Conservation (phyloP, 2,329 filamentous ascomycete species). For the Calonectria ilicicola region DNA sequence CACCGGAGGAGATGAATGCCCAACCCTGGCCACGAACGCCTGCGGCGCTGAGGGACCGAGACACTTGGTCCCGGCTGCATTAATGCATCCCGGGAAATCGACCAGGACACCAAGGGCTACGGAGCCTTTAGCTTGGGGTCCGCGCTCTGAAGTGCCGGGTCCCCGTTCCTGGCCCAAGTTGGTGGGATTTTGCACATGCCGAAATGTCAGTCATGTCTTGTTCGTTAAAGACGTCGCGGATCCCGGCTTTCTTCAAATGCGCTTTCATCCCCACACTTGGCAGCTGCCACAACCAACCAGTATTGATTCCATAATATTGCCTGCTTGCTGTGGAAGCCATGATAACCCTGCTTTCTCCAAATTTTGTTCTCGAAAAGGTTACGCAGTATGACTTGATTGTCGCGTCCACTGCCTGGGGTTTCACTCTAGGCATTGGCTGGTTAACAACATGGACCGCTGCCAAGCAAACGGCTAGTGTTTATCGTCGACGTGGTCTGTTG, state of each 20-base stretch:
- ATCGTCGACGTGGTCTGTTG: constrained; percentile 4
- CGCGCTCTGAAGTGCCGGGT: neutral
- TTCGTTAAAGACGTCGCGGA: neutral
- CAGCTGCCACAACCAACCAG: neutral
- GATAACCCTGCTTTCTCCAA: neutral
- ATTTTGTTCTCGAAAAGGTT: constrained; percentile 18
- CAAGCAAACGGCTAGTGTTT: constrained; percentile 48
- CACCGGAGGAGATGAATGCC: neutral
- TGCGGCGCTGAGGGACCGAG: neutral
- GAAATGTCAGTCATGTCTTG: neutral
- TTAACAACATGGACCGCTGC: constrained; percentile 50
- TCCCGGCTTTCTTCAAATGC: neutral
- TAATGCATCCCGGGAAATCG: neutral
- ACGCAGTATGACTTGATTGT: constrained; percentile 22
- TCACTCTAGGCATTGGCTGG: constrained; percentile 52
- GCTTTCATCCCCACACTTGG: neutral
- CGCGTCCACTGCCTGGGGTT: constrained; percentile 50
- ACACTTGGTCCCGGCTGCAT: neutral
- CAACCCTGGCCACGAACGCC: neutral
- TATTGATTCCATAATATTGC: neutral
- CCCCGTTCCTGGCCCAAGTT: neutral
- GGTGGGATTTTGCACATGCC: neutral
- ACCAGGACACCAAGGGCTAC: neutral
- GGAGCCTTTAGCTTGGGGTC: neutral
- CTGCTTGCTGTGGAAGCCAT: neutral